Evolutionary conservation across 169 alveolate species (phyloP), one percentile per base, ranked within the genome.

Genomic region (Cryptosporidium parvum): DNA sequence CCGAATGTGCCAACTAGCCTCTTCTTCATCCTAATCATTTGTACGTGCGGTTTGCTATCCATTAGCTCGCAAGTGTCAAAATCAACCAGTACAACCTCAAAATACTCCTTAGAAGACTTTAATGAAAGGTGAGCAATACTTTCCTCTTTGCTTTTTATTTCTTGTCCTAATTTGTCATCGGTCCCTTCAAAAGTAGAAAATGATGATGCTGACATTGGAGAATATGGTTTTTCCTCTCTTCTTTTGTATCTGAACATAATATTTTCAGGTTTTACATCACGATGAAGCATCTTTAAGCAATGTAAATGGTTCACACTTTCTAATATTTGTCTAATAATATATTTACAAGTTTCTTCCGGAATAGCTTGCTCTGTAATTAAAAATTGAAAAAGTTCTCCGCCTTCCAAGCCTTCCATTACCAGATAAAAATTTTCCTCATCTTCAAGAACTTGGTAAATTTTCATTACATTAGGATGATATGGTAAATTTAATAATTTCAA

Each of bases 381-480:
- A 75, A 95, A 96, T 87, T 93, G 96, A 85, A 95, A 96, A 8
- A 96, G 94, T 69, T 96, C 98, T 8, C 97, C 97, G 5, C 98
- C 98, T 70, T 91, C 93, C 61, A 96, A 89, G 86, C 94, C 93
- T 91, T 96, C 98, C 91, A 94, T 93, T 14, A 95, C 96, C 39
- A 96, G 84, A 53, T 94, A 93, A 75, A 93, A 96, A 42, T 92
- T 75, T 29, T 95, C 91, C 18, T 92, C 95, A n/a, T 94, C 94
- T 87, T 96, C 98, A 86, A 93, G 94, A 58, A 96, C 94, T 69
- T 95, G 97, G 69, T 93, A 94, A 37, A 96, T 86, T 65, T 91
- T 85, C 97, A 96, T 93, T 21, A 93, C 91, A 73, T 95, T 94
- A 29, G 96, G 96, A 72, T 93, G 96, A 12, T 92, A 92, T 14